Evolutionary conservation across 2,329 filamentous ascomycete species (phyloP).

Genomic region (Falciphora oryzae): DNA sequence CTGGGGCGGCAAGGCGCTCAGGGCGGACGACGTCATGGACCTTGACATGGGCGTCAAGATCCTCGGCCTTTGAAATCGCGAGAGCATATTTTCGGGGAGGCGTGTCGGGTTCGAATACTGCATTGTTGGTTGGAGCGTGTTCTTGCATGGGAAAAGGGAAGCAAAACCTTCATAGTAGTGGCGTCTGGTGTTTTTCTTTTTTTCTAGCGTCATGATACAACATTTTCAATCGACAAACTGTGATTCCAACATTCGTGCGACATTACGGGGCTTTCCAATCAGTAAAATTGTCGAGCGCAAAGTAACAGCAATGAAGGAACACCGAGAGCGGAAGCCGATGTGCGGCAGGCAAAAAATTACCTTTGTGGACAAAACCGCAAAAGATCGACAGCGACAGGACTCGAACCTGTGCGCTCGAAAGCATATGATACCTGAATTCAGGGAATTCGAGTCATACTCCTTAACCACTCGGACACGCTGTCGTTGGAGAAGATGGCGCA

Average conservation of each 20-base stretch:
- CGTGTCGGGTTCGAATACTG: background rate
- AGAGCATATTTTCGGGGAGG: no score
- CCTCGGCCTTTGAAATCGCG: slow-evolving; percentile 24
- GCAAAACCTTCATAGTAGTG: background rate
- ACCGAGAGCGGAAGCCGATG: no score
- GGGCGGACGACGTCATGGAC: slow-evolving; percentile 46
- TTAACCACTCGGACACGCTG: background rate
- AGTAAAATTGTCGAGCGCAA: no score
- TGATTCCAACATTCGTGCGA: no score
- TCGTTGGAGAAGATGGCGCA: background rate
- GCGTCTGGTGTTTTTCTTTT: background rate
- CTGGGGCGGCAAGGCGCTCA: slow-evolving; percentile 42
- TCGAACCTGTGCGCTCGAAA: slow-evolving; percentile 7
- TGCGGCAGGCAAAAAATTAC: background rate
- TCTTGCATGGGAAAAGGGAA: background rate
- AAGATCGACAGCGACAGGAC: slow-evolving; percentile 4
- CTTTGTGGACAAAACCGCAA: background rate
- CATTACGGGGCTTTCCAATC: no score
- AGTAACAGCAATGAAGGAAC: no score
- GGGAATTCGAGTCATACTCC: background rate
- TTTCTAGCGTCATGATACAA: background rate
- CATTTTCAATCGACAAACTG: background rate
- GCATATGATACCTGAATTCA: slow-evolving; percentile 1
- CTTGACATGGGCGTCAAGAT: slow-evolving; percentile 41
- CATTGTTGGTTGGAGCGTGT: background rate